phyloP scores from a whole-genome alignment of 129 eudicot species.

The Flaveria robusta region DNA sequence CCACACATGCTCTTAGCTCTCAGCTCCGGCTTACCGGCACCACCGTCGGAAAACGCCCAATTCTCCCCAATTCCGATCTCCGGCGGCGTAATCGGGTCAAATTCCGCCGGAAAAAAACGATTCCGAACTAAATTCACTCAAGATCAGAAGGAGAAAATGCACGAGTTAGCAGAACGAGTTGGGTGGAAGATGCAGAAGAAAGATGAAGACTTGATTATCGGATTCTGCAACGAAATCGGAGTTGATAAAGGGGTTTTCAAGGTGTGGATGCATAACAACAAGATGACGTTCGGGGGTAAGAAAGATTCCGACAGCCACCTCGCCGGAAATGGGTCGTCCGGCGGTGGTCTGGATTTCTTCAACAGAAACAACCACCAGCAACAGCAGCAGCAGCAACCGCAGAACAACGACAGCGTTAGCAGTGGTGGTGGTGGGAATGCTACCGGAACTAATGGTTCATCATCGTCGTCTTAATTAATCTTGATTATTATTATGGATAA shows the following conservation, averaged over 20 bases:
- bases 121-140: slow-evolving; percentile 65
- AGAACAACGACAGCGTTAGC: slow-evolving; percentile 32
- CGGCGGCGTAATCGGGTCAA: slow-evolving; percentile 1
- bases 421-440: slow-evolving; percentile 38
- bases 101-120: slow-evolving; percentile 53
- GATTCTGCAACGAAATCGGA: slow-evolving; percentile 60
- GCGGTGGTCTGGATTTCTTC: slow-evolving; percentile 36
- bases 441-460: slow-evolving; percentile 58
- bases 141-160: slow-evolving; percentile 73
- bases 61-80: slow-evolving; percentile 28
- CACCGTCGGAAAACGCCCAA: slow-evolving; percentile 27
- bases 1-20: slow-evolving; percentile 92
- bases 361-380: slow-evolving; percentile 20
- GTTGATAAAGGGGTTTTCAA: slow-evolving; percentile 76
- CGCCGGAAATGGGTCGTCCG: slow-evolving; percentile 27
- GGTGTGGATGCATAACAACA: slow-evolving; percentile 94
- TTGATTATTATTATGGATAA: slow-evolving; percentile 19
- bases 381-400: slow-evolving; percentile 33
- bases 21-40: slow-evolving; percentile 47
- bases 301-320: slow-evolving; percentile 34
- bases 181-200: slow-evolving; percentile 91
- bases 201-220: slow-evolving; percentile 53
- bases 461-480: slow-evolving; percentile 60
- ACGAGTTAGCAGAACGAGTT: slow-evolving; percentile 62
- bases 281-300: slow-evolving; percentile 59